Base-by-base conservation (phyloP, 768 basidiomycete species). In the Lentinula sp. region DNA sequence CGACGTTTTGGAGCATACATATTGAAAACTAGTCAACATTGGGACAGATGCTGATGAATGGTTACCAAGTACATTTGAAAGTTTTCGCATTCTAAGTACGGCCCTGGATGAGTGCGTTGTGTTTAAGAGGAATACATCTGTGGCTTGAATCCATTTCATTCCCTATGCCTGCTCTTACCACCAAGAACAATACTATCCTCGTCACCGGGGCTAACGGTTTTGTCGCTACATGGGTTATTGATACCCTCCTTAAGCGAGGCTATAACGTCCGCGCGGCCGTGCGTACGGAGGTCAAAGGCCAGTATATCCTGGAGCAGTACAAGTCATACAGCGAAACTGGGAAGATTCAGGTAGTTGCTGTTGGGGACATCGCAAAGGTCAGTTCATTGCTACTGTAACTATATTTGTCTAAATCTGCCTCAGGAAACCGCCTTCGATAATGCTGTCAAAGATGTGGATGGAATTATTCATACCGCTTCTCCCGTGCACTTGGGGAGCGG, bases 291-390 rank as follows among this genome's bases (percentile, higher is more conserved):
- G 68, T 69, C 18, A 87, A 86, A 69, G 83, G 80, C 2, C 70
- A 77, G 1, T 79, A 81, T 64, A 71, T 88, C 57, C 70, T 74
- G 60, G 71, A 81, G 37, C 41, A 74, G 37, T 83, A 83, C 69
- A 73, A 76, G 18, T 64, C 71, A 0, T 75, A 76, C 60, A 80
- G 79, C 1, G 76, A 77, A 64, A 74, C 71, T 36, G 79, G 85
- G 65, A 79, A 82, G 60, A 70, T 81, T 54, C 79, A 82, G 60
- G 70, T 81, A 56, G 79, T 79, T 33, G 70, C 85, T 42, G 84
- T 88, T 2, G 77, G 80, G 59, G 85, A 88, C 33, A 83, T 88
- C 64, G 76, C 76, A 6, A 68, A 77, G 72, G 83, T 82, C 49
- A 55, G 69, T 53, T 3, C 28, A 28, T 28, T 52, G 74, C 57